Evolutionary conservation across 345 rosid genomes (phyloP).

Genomic region (Nephelium lappaceum): DNA sequence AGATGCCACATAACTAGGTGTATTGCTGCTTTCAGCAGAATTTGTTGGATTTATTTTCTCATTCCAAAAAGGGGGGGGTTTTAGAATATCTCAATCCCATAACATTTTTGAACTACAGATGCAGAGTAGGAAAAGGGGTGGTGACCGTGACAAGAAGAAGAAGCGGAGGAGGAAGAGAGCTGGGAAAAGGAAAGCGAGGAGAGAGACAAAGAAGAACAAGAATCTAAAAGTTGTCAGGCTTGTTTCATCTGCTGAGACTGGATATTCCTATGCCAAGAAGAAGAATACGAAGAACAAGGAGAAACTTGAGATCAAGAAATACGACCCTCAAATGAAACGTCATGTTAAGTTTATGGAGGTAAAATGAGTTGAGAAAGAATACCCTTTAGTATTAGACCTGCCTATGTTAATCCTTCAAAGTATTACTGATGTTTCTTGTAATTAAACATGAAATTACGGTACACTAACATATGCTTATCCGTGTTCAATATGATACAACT

Average conservation of each 20-base stretch:
- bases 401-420: background rate
- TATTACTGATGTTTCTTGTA: background rate
- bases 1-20: background rate
- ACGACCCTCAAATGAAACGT: slow-evolving; percentile 26
- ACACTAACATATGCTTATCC: background rate
- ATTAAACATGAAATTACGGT: slow-evolving; percentile 4
- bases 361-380: slow-evolving; percentile 11
- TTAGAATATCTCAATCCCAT: background rate
- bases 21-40: background rate
- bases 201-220: slow-evolving; percentile 26
- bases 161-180: slow-evolving; percentile 34
- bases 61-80: background rate
- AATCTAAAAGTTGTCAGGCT: slow-evolving; percentile 27
- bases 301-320: slow-evolving; percentile 35
- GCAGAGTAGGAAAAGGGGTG: slow-evolving; percentile 34
- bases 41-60: background rate
- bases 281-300: slow-evolving; percentile 26
- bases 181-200: slow-evolving; percentile 28
- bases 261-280: slow-evolving; percentile 31
- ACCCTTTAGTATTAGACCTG: background rate
- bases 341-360: slow-evolving; percentile 30
- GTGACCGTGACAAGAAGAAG: slow-evolving; percentile 31
- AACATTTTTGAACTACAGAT: slow-evolving; percentile 21
- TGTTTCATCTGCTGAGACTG: slow-evolving; percentile 29
- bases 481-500: background rate